Conservation (phyloP, 257 asterid species). For the Apocynum venetum region DNA sequence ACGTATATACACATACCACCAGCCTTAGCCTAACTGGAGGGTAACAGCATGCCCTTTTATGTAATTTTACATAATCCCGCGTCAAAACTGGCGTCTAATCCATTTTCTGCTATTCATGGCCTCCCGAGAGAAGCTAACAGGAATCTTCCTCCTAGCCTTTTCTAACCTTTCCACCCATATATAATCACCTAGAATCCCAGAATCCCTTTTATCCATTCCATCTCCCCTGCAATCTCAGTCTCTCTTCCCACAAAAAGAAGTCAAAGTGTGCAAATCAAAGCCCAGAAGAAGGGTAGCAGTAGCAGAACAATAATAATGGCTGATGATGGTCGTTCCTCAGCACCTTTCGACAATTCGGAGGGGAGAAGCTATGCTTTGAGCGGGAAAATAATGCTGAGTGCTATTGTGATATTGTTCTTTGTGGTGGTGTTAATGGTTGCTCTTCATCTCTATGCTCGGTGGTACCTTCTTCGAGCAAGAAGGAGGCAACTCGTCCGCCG, state of each 20-base stretch:
- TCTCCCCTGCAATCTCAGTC: neutral
- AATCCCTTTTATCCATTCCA: neutral
- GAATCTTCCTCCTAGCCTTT: slow-evolving; percentile 39
- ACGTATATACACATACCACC: too few species aligned
- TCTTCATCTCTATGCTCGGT: slow-evolving; percentile 57
- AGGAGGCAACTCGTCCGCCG: slow-evolving; percentile 56
- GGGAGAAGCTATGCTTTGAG: slow-evolving; percentile 43
- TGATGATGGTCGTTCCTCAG: neutral
- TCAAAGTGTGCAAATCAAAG: too few species aligned
- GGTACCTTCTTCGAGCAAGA: slow-evolving; percentile 53
- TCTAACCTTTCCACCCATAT: neutral
- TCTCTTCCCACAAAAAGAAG: neutral
- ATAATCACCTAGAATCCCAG: slow-evolving; percentile 8
- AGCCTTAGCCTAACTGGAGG: too few species aligned
- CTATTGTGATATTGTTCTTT: slow-evolving; percentile 50
- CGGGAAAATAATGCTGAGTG: slow-evolving; percentile 70
- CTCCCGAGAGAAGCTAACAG: slow-evolving; percentile 37
- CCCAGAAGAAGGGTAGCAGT: neutral
- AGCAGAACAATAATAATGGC: neutral
- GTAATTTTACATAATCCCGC: slow-evolving; percentile 45
- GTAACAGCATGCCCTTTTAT: neutral
- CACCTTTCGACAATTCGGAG: neutral
- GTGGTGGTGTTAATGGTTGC: slow-evolving; percentile 53
- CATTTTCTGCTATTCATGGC: slow-evolving; percentile 13
- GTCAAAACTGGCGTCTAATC: slow-evolving; percentile 49